Evolutionary conservation across 768 basidiomycete species (phyloP).

Genomic region (Leccinum sublutescens): DNA sequence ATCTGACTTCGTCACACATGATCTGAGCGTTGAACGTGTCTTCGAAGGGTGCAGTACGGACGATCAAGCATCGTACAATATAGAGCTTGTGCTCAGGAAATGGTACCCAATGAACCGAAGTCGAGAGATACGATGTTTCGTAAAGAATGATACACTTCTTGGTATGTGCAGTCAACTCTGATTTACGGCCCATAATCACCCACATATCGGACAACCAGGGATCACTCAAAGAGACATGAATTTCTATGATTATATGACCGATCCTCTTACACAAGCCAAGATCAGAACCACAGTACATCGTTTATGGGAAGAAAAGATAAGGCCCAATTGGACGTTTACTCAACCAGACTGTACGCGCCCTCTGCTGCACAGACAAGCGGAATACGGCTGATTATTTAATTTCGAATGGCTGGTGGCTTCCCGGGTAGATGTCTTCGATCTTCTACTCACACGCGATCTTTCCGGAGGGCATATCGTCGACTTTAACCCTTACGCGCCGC

Average conservation of each 20-base stretch:
- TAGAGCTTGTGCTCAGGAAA: slow-evolving; percentile 86
- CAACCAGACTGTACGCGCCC: slow-evolving; percentile 61
- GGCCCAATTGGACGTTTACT: slow-evolving; percentile 50
- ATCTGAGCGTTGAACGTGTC: slow-evolving; percentile 55
- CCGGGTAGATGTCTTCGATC: slow-evolving; percentile 72
- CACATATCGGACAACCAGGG: slow-evolving; percentile 40
- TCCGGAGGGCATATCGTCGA: slow-evolving; percentile 79
- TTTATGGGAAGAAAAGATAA: slow-evolving; percentile 73
- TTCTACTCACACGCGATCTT: slow-evolving; percentile 82
- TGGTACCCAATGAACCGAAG: slow-evolving; percentile 86
- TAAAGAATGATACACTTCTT: slow-evolving; percentile 64
- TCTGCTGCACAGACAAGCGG: background rate
- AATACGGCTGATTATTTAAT: background rate
- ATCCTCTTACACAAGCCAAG: slow-evolving; percentile 48
- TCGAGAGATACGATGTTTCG: slow-evolving; percentile 90
- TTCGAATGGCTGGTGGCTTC: background rate
- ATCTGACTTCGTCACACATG: slow-evolving; percentile 86
- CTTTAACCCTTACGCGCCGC: slow-evolving; percentile 84
- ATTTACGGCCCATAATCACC: background rate
- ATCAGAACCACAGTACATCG: slow-evolving; percentile 50
- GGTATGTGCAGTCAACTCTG: slow-evolving; percentile 44
- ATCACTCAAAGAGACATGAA: slow-evolving; percentile 88
- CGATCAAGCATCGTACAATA: slow-evolving; percentile 43
- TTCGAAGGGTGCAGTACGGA: slow-evolving; percentile 60
- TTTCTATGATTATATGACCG: slow-evolving; percentile 83